Evolutionary conservation across 805 yeast genomes (phyloP), one percentile per base, ranked within the genome.

Genomic region (Metschnikowia arizonensis): DNA sequence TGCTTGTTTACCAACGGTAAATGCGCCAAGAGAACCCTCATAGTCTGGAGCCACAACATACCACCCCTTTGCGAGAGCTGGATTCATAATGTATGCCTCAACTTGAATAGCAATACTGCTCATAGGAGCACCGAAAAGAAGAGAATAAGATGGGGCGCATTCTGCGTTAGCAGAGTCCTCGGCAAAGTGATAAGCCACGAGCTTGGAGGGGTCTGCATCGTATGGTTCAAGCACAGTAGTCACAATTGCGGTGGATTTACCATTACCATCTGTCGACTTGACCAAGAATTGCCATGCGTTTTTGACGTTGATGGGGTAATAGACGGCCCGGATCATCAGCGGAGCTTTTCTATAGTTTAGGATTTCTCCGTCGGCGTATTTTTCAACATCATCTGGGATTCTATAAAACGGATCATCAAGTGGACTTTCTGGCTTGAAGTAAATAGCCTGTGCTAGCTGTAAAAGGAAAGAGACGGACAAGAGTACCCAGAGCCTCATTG

Each of bases 41-140:
- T 66, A 64, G 48, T 67, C 72, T 0, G 72, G 64, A 5, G 57
- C 53, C 1, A 63, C 59, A 3, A 68, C 67, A 47, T 54, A 62
- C 55, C 62, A 68, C 6, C 73, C 74, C 24, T 59, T 45, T 21
- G 56, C 48, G 23, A 59, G 48, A 5, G 47, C 51, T 1, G 49
- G 37, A 28, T 49, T 42, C 40, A 54, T 37, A 18, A 51, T 33
- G 15, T 42, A 28, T 45, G 54, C 47, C 33, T 59, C 61, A 8
- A 48, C 29, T 40, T 58, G 59, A 4, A 52, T 12, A 10, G 28
- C 45, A 3, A 55, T 17, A n/a, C 57, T 55, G 37, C 50, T 44
- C 26, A 44, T 33, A 29, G 38, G 39, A 8, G 53, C 49, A 12
- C 57, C 60, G 18, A 37, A 47, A 29, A 51, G 49, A 19, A 55